Evolutionary conservation across 148 eudicot genomes (phyloP).

Genomic region (Spergularia bocconei): DNA sequence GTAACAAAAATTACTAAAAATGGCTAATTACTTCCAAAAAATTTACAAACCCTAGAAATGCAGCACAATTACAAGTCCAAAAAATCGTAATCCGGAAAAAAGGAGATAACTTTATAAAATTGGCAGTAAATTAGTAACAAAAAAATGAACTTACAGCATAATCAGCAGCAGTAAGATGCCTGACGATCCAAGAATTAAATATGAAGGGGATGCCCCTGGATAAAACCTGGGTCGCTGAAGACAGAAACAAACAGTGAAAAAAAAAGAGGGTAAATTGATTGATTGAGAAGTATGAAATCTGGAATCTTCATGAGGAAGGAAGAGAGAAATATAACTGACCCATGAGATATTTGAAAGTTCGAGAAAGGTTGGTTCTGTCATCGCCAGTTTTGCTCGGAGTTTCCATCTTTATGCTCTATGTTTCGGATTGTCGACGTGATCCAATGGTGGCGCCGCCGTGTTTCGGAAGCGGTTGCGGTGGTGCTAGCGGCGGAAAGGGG

Average conservation of each 20-base stretch:
- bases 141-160: slow-evolving; percentile 61
- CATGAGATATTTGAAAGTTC: slow-evolving; percentile 82
- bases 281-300: neutral
- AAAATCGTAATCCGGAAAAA: neutral
- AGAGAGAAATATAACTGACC: slow-evolving; percentile 39
- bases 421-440: too few species aligned
- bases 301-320: neutral
- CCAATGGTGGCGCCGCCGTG: too few species aligned
- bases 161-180: slow-evolving; percentile 82
- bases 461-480: too few species aligned
- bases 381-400: slow-evolving; percentile 26
- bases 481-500: too few species aligned
- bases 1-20: neutral
- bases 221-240: slow-evolving; percentile 82
- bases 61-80: neutral
- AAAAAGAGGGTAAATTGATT: neutral
- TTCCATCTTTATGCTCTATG: slow-evolving; percentile 16
- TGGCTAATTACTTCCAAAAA: neutral
- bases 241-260: neutral
- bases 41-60: neutral
- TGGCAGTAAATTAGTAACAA: neutral
- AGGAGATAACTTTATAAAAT: neutral
- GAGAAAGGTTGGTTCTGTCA: slow-evolving; percentile 52
- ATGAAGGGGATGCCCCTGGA: slow-evolving; percentile 91
- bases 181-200: slow-evolving; percentile 91